Evolutionary conservation across 371 early-diverging fungal species (phyloP).

Genomic region (Rhizopus delemar): DNA sequence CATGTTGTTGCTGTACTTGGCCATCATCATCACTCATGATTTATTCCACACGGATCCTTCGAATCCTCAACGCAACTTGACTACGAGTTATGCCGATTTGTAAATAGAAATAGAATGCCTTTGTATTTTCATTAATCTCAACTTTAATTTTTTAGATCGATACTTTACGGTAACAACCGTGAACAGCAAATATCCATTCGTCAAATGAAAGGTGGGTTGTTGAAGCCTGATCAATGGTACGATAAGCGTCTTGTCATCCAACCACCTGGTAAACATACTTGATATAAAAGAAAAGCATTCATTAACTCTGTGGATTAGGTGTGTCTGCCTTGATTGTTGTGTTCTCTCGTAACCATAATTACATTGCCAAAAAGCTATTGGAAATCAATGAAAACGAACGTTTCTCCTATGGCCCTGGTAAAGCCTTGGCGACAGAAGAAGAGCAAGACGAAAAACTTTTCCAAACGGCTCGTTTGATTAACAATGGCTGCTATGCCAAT

Average conservation of each 20-base stretch:
- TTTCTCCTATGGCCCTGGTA: slow-evolving; percentile 42
- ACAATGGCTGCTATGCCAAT: slow-evolving; percentile 50
- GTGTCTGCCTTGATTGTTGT: slow-evolving; percentile 45
- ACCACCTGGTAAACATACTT: slow-evolving; percentile 36
- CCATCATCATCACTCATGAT: slow-evolving; percentile 57
- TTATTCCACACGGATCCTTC: slow-evolving; percentile 49
- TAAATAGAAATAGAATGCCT: slow-evolving; percentile 15
- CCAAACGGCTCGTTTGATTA: slow-evolving; percentile 56
- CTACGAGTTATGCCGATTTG: slow-evolving; percentile 52
- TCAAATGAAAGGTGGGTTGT: slow-evolving; percentile 37
- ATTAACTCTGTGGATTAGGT: slow-evolving; percentile 14
- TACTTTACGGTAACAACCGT: slow-evolving; percentile 48
- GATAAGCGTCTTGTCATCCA: slow-evolving; percentile 51
- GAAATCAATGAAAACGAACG: slow-evolving; percentile 46
- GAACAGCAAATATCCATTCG: slow-evolving; percentile 45
- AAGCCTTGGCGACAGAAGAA: slow-evolving; percentile 19
- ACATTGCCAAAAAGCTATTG: slow-evolving; percentile 49
- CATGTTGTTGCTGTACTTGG: slow-evolving; percentile 49
- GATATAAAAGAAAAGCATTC: not conserved
- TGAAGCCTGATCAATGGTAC: slow-evolving; percentile 57
- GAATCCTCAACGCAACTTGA: slow-evolving; percentile 44
- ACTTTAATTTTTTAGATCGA: slow-evolving; percentile 20
- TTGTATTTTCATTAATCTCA: not conserved
- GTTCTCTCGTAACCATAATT: slow-evolving; percentile 60
- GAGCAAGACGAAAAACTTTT: slow-evolving; percentile 54